Evolutionary conservation across 2,329 filamentous ascomycete genomes (phyloP).

Genomic region (Beauveria medogensis): DNA sequence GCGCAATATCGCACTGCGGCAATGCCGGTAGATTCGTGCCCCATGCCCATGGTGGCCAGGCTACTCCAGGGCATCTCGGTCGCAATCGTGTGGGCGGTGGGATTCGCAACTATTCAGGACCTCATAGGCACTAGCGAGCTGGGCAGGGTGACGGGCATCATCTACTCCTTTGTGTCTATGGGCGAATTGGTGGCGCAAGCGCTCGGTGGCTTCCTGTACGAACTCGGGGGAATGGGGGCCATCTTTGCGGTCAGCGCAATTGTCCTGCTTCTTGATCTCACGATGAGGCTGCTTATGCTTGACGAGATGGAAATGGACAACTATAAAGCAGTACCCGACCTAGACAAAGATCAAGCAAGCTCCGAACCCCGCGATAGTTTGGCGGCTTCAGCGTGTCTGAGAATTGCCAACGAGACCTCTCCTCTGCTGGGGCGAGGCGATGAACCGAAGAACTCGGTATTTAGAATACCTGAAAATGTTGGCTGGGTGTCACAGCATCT

Average conservation of each 20-base stretch:
- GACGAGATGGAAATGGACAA: not conserved
- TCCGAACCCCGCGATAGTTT: not conserved
- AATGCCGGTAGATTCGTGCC: too few species aligned
- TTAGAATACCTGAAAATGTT: not conserved
- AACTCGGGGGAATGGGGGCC: not conserved
- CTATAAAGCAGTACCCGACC: not conserved
- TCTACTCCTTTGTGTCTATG: not conserved
- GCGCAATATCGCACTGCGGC: too few species aligned
- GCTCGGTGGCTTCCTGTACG: not conserved
- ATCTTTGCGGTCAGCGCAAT: not conserved
- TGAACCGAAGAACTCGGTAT: not conserved
- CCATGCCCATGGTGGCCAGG: not conserved
- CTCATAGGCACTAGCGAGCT: not conserved
- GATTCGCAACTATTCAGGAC: not conserved
- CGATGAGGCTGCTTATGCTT: not conserved
- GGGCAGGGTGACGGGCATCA: not conserved
- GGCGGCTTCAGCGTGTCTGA: not conserved
- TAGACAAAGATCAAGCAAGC: not conserved
- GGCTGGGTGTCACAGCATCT: not conserved
- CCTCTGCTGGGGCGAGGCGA: not conserved
- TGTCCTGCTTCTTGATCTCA: not conserved
- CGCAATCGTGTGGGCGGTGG: not conserved
- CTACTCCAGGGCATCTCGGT: conserved; percentile 1
- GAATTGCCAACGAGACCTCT: not conserved
- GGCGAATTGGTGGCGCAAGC: not conserved